Percentiles rank a stretch among this genome's conserved stretches.
phyloP scores from a whole-genome alignment of 208 protist species.

The Angomonas ambiguus region DNA sequence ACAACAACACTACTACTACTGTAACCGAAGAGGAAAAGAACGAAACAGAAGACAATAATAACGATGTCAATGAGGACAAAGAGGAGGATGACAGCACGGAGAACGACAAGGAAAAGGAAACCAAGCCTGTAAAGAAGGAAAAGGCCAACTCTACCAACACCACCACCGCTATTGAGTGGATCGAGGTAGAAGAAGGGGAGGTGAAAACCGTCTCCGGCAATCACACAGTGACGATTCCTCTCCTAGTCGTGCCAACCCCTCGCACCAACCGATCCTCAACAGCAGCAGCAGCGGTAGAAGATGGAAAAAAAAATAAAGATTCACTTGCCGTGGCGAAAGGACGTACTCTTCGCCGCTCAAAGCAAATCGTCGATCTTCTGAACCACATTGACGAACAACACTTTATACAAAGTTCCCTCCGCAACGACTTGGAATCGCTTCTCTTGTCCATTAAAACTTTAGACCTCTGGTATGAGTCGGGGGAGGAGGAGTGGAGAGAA shows the following conservation, averaged over 20 bases:
- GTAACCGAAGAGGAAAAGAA: neutral
- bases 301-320: no score
- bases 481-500: conserved; percentile 21
- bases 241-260: neutral
- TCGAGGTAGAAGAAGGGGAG: neutral
- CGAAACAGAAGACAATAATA: neutral
- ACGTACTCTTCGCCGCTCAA: neutral
- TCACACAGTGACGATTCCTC: neutral
- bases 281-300: no score
- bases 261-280: no score
- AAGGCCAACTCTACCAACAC: neutral
- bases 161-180: neutral
- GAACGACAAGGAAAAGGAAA: neutral
- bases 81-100: neutral
- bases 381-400: conserved; percentile 45
- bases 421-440: conserved; percentile 62
- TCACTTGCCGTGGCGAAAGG: no score
- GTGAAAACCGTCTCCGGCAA: neutral
- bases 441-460: conserved; percentile 46
- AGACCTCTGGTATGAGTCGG: conserved; percentile 26
- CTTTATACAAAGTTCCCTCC: conserved; percentile 38
- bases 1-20: neutral
- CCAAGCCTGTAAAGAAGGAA: neutral
- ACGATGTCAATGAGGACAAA: neutral
- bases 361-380: conserved; percentile 14